Percentiles rank a stretch among this genome's conserved stretches.
These are phyloP conservation scores for Aristolochia californica DNA, from an alignment of 164 flowering plant genomes.

Conservation along the genomic window DNA sequence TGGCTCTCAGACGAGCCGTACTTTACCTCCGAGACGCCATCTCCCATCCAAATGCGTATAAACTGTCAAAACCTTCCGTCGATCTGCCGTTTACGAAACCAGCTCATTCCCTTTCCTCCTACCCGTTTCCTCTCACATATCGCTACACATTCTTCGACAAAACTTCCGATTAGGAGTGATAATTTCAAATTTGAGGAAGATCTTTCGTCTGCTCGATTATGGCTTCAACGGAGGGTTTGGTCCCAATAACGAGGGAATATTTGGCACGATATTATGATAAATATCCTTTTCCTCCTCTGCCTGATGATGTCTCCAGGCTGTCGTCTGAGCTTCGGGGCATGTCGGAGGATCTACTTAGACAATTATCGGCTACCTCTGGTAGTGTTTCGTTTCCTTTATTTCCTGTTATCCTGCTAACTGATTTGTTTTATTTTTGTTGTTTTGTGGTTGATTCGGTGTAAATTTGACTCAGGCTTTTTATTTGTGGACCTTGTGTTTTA, in stretches of 20 bases:
- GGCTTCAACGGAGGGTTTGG: slow-evolving; percentile 84
- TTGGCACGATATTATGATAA: slow-evolving; percentile 75
- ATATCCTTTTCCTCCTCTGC: slow-evolving; percentile 52
- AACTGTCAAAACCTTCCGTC: no score
- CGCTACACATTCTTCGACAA: no score
- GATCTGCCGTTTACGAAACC: no score
- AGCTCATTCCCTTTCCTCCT: no score
- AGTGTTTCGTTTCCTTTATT: background rate
- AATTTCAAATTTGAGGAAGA: no score
- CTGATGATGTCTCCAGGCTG: slow-evolving; percentile 56
- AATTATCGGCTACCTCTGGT: slow-evolving; percentile 41
- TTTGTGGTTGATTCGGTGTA: background rate
- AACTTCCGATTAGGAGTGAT: no score
- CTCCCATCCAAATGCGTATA: no score
- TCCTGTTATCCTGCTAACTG: background rate
- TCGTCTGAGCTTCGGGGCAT: slow-evolving; percentile 45
- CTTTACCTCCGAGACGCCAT: no score
- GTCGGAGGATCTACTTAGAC: slow-evolving; percentile 30
- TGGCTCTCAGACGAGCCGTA: no score
- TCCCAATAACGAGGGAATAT: slow-evolving; percentile 75
- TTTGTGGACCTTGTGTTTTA: background rate
- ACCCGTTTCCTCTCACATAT: no score
- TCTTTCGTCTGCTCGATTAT: slow-evolving; percentile 12
- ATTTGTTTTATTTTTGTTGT: background rate
- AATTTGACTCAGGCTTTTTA: background rate